Base-by-base conservation (phyloP, 768 basidiomycete species). In the Boletus pseudopeckii region DNA sequence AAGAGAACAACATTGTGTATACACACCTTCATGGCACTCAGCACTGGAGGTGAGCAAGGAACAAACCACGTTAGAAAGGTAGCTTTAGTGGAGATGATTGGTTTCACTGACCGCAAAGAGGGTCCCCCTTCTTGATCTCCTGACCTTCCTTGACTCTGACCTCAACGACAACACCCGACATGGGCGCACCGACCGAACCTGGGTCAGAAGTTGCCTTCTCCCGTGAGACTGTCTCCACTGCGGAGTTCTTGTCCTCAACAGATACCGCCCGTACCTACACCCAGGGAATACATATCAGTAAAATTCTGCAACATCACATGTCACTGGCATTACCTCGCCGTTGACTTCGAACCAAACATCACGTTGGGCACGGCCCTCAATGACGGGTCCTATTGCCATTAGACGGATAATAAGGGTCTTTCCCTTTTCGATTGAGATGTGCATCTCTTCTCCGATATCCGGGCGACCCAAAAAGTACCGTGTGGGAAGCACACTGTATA, bases 321-420 rank as follows among this genome's bases (percentile, higher is more conserved):
- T 28, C 45, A 49, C 49, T 47, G 46, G 48, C 54, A 74, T 66
- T 66, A 90, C 90, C 80, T 96, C 92, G 73, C 94, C 94, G 64
- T 96, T 96, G 55, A 96, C 90, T 78, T 98, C 96, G 68, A 98
- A 96, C 90, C 96, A 97, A 54, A 96, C 92, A 70, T 98, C 95
- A 64, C 96, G 86, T 65, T 92, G 90, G 22, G 95, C 92, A 62
- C 84, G 88, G 36, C 89, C 89, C 70, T 93, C 86, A 48, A 96
- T 88, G 50, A 98, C 89, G 53, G 93, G 90, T 18, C 96, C 94
- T 45, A 95, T 81, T 28, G 97, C 97, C 82, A 99, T 88, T 64
- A 98, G 80, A 63, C 93, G 89, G 70, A 99, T 86, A 70, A 98
- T 95, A 55, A 99, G 80, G 50, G 90, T 97, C 80, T 98, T 98